Conservation (phyloP, 805 yeast genomes). For the Candida boleticola region DNA sequence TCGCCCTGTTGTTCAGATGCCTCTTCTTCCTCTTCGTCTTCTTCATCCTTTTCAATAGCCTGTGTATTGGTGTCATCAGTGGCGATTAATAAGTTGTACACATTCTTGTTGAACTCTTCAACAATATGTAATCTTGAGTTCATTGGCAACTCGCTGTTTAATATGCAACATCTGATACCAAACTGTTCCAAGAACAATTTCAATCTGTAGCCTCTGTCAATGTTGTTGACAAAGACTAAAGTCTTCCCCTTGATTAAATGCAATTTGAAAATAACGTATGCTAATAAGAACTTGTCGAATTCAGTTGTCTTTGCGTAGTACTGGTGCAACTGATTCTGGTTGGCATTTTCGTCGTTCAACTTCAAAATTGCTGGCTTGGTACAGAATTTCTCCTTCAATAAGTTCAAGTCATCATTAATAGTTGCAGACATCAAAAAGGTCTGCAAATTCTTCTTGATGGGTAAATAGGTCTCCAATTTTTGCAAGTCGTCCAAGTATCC, state of each 20-base stretch:
- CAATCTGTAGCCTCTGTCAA: constrained; percentile 92
- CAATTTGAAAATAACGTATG: constrained; percentile 89
- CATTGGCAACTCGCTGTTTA: constrained; percentile 89
- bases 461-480: constrained; percentile 60
- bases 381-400: constrained; percentile 74
- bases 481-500: constrained; percentile 87
- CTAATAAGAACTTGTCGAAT: constrained; percentile 84
- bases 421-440: constrained; percentile 97
- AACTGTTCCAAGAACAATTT: constrained; percentile 91
- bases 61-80: constrained; percentile 82
- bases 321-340: constrained; percentile 66
- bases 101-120: constrained; percentile 89
- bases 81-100: constrained; percentile 84
- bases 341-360: constrained; percentile 67
- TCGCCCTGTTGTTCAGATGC: constrained; percentile 10
- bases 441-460: constrained; percentile 75
- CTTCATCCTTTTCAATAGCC: constrained; percentile 49
- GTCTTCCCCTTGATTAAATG: constrained; percentile 88
- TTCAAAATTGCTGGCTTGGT: constrained; percentile 79
- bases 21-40: constrained; percentile 35
- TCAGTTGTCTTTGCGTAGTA: constrained; percentile 85
- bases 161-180: constrained; percentile 83
- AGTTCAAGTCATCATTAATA: constrained; percentile 78
- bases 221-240: constrained; percentile 84
- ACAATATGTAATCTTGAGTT: constrained; percentile 93